Base-by-base conservation (phyloP, 345 rosid species). In the Mercurialis annua region DNA sequence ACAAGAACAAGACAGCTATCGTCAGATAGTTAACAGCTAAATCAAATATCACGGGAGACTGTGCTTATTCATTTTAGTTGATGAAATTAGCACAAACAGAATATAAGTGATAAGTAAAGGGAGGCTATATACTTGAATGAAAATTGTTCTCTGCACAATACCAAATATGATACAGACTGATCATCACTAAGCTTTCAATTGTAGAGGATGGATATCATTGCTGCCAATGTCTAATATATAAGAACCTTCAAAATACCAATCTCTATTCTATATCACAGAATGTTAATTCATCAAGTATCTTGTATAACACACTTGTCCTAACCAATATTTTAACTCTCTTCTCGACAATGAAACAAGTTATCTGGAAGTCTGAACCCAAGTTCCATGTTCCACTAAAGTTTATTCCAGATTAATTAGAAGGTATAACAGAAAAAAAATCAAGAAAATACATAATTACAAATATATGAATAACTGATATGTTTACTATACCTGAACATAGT, bases 401-500 rank as follows among this genome's bases (percentile, higher is more conserved):
- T 3, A 49, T 31, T 2, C 31, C 42, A 44, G 29, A 43, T 29
- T 0, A 31, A 18, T 20, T 23, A 23, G 29, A 20, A 30, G 29
- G 2, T 36, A 36, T 23, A 11, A 8, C n/a, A 36, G 20, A 21
- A 27, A 18, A 56, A 64, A 46, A 16, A 12, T 23, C 50, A 60
- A 58, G 62, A 67, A 64, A 33, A 14, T 15, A 42, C 10, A 51
- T 18, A 10, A 3, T 23, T 18, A 56, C 2, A 20, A 68, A 47
- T 4, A 16, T 33, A 55, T 31, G 64, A 44, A 60, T 48, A 62
- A 26, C 21, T 43, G 63, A 64, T 14, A 30, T 24, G 16, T 42
- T 6, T n/a, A 30, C 10, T 66, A 27, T 86, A 93, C 98, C 95
- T 93, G 99, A 71, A 93, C 84, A 69, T 89, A 93, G 14, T 83